Evolutionary conservation across 208 protist species (phyloP).

Genomic region (Leishmania turanica): DNA sequence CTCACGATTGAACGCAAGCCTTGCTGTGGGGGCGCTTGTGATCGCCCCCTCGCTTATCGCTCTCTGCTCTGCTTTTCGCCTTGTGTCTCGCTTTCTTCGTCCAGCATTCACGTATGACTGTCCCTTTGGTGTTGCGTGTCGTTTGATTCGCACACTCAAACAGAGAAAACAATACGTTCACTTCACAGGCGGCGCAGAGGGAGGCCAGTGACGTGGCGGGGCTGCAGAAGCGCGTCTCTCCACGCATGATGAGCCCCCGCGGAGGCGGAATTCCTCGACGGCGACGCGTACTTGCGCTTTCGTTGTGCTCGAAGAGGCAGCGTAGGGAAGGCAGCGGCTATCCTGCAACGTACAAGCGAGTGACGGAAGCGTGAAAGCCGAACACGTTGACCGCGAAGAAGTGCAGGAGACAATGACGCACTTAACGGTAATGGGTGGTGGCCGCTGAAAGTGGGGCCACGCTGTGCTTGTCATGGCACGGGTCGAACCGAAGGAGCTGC

Average conservation of each 20-base stretch:
- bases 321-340: conserved; percentile 34
- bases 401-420: conserved; percentile 32
- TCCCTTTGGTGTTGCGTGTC: not conserved
- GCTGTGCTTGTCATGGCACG: conserved; percentile 49
- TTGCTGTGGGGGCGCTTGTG: not conserved
- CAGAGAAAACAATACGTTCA: conserved; percentile 6
- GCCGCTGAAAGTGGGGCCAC: conserved; percentile 39
- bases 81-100: not conserved
- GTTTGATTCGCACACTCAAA: not conserved
- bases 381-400: conserved; percentile 43
- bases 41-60: not conserved
- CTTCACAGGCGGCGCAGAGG: conserved; percentile 7
- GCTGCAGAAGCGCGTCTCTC: conserved; percentile 32
- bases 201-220: conserved; percentile 40
- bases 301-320: conserved; percentile 44
- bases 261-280: conserved; percentile 32
- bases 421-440: conserved; percentile 34
- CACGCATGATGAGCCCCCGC: conserved; percentile 23
- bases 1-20: not conserved
- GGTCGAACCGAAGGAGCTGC: conserved; percentile 37
- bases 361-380: conserved; percentile 49
- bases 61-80: not conserved
- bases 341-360: conserved; percentile 41
- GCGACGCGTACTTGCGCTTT: conserved; percentile 55
- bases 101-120: not conserved